phyloP scores from a whole-genome alignment of 1,284 basidiomycete species.

The Ceratobasidium sp. region DNA sequence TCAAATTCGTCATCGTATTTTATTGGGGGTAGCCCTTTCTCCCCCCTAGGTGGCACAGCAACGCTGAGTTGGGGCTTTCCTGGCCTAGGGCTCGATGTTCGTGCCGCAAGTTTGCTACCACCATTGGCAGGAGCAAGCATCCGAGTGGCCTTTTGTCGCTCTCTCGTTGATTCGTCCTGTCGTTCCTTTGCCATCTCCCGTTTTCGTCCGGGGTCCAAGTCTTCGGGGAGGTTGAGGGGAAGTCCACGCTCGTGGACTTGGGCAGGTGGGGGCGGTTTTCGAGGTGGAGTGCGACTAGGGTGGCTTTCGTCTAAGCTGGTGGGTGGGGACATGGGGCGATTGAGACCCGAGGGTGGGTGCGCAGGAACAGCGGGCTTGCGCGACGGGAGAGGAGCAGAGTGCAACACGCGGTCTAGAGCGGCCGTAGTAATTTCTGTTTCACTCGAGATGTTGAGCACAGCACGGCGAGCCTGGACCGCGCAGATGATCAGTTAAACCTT shows the following conservation, averaged over 20 bases:
- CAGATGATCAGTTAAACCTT: neutral
- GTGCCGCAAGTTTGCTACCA: neutral
- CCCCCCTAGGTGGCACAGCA: slow-evolving; percentile 30
- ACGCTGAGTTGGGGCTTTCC: slow-evolving; percentile 34
- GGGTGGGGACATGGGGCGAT: slow-evolving; percentile 32
- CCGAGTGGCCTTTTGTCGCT: neutral
- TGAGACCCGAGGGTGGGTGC: neutral
- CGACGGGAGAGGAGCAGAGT: neutral
- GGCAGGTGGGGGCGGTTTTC: neutral
- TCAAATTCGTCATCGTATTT: slow-evolving; percentile 4
- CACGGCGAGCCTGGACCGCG: slow-evolving; percentile 22
- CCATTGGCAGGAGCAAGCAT: neutral
- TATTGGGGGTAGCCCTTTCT: slow-evolving; percentile 11
- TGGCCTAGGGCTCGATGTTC: neutral
- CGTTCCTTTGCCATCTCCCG: neutral
- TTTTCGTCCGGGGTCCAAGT: slow-evolving; percentile 9
- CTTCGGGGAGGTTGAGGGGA: slow-evolving; percentile 22
- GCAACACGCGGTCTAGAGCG: neutral
- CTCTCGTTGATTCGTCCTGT: neutral
- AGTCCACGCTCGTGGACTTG: slow-evolving; percentile 8
- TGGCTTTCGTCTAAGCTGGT: slow-evolving; percentile 26
- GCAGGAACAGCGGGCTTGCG: neutral
- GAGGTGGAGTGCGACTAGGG: neutral
- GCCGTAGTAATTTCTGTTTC: slow-evolving; percentile 14
- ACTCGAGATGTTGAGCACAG: slow-evolving; percentile 27